Evolutionary conservation across 2,329 filamentous ascomycete genomes (phyloP).

Genomic region (Dendrostoma leiphaemia): DNA sequence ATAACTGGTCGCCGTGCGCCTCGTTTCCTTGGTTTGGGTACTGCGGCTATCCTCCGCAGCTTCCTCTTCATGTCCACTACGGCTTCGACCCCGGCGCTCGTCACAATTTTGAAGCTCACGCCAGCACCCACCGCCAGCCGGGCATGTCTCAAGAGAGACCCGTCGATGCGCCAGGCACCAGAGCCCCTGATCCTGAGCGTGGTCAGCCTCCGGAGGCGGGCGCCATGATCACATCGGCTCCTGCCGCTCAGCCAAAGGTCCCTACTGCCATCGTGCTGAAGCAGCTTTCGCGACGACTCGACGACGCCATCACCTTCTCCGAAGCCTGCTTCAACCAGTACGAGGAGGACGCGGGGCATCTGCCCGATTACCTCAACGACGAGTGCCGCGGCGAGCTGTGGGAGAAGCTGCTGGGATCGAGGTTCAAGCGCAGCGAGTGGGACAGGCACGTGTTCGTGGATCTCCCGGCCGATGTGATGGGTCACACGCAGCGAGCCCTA

Average conservation of each 20-base stretch:
- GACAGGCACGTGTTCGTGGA: conserved; percentile 8
- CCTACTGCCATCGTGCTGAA: conserved; percentile 2
- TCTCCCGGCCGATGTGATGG: neutral
- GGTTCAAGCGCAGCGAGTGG: conserved; percentile 1
- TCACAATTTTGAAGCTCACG: neutral
- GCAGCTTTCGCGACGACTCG: conserved; percentile 4
- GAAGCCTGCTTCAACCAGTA: conserved; percentile 31
- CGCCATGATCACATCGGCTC: neutral
- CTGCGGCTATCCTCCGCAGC: neutral
- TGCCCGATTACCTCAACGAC: conserved; percentile 27
- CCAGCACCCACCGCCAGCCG: neutral
- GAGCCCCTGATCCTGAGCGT: neutral
- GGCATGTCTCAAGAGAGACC: neutral
- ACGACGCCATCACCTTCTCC: conserved; percentile 10
- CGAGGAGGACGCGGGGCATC: conserved; percentile 29
- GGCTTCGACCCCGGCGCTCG: neutral
- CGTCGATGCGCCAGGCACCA: neutral
- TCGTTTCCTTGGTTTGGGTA: neutral
- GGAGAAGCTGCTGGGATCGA: conserved; percentile 9
- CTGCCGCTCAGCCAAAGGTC: neutral
- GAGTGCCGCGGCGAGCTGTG: conserved; percentile 14
- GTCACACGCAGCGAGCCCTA: neutral
- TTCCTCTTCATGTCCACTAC: neutral
- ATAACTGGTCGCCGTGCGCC: neutral
- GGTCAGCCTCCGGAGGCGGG: too few relatives aligned